Evolutionary conservation across 805 yeast species (phyloP), one percentile per base, ranked within the genome.

Genomic region (Candida golubevii): DNA sequence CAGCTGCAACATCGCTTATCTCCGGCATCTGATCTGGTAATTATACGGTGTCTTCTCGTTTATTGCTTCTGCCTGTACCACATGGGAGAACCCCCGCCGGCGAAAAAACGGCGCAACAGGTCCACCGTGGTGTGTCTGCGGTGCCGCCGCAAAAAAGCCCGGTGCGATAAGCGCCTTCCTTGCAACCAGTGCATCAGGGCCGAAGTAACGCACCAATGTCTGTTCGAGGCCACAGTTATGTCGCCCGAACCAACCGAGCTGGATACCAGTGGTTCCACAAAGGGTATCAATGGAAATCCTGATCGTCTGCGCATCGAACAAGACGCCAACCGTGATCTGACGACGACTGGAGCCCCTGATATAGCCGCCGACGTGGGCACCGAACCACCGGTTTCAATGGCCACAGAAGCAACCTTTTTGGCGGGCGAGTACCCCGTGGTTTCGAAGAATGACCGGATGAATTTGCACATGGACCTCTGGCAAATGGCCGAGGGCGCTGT

Each of bases 51-150:
- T 18, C 23, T 18, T 3, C 23, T 18, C 23, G 23, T 18, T 18
- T 18, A 18, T 18, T 18, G 5, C 5, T 18, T 18, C 23, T 18
- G 23, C 23, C 23, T 18, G 5, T 18, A 18, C 23, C 23, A 18
- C n/a, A 29, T 29, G 32, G n/a, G 32, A 11, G 32, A 29, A 29
- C n/a, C 3, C 30, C 14, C 15, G 12, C n/a, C 11, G 8, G 13
- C 36, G 29, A 47, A 47, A 15, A 26, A 41, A 14, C 46, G 45
- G 31, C 34, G 56, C 23, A 48, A 49, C 30, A 45, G 55, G 18
- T 34, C 36, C 38, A 51, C 55, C 11, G 31, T 49, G 7, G 56
- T 53, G 11, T 53, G 56, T 26, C 44, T n/a, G 9, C 55, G 56
- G 8, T 53, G 55, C 32, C 48, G 56, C 27, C 23, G 13, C 27